Evolutionary conservation across 2,329 filamentous ascomycete species (phyloP).

Genomic region (Colletotrichum echinochloae): DNA sequence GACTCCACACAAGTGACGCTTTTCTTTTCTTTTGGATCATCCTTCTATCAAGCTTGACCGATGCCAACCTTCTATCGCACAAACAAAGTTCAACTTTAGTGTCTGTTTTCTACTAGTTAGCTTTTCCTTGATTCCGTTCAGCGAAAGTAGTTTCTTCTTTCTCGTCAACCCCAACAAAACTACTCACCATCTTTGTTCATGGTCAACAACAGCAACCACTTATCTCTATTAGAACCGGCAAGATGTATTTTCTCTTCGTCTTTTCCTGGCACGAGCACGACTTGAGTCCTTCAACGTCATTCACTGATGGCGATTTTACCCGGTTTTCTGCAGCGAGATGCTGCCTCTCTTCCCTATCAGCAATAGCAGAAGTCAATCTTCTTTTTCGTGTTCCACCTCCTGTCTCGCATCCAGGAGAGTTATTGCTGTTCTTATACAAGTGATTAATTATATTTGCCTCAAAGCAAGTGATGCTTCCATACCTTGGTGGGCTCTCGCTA

Average conservation of each 20-base stretch:
- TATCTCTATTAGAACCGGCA: not conserved
- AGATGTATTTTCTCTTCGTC: not conserved
- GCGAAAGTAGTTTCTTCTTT: not conserved
- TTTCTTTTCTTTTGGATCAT: not conserved
- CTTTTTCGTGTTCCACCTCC: not conserved
- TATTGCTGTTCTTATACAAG: not conserved
- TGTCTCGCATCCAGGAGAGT: not conserved
- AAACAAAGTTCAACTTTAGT: not conserved
- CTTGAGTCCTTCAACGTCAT: not conserved
- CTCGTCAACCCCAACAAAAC: too few relatives aligned
- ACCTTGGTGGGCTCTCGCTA: not conserved
- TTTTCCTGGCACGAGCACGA: not conserved
- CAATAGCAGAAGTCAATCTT: not conserved
- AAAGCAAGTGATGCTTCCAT: not conserved
- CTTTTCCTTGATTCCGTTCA: not conserved
- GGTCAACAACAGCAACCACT: not conserved
- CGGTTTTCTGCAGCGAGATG: not conserved
- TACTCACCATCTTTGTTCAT: too few relatives aligned
- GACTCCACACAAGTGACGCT: not conserved
- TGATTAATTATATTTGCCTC: not conserved
- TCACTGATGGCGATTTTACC: not conserved
- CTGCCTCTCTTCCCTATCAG: not conserved
- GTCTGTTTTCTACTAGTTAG: not conserved
- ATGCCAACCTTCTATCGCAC: too few relatives aligned
- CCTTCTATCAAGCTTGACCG: not conserved